Base-by-base conservation (phyloP, 768 basidiomycete species). In the Goffeauzyma gilvescens region DNA sequence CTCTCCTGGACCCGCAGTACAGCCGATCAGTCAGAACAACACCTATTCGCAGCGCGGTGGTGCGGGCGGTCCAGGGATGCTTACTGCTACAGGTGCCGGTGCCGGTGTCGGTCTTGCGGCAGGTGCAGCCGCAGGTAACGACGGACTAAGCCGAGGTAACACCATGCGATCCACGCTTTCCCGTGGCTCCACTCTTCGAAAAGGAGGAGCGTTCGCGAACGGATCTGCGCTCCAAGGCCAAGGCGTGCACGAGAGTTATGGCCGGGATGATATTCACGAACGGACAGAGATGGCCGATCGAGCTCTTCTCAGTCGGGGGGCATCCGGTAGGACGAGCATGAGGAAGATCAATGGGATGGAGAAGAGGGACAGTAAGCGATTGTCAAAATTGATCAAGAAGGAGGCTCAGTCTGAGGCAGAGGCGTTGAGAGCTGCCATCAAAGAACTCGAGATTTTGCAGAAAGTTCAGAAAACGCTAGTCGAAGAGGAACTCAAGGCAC, bases 331-430 rank as follows among this genome's bases (percentile, higher is more conserved):
- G 23, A 42, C 42, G n/a, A 32, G 30, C 25, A 39, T 43, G 41
- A 33, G 42, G 13, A 49, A 38, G 42, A 49, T 49, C 28, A 44
- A 32, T n/a, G 32, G 38, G 37, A 38, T 23, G 27, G 47, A 49
- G 23, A 35, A 35, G 46, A 48, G 36, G 30, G 73, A 79, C 35
- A 70, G 71, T 6, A 75, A 72, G 52, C 68, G 66, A 28, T 64
- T 83, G 26, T 72, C 75, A 6, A 82, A 74, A 55, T 71, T 85
- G 26, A 73, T 84, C 53, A 75, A 72, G 60, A 62, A 68, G 1
- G 82, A 82, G 60, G 77, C 70, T 1, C 75, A 75, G 54, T 67
- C 72, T 1, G 80, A 83, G 61, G 75, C 75, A 56, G 66, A 71
- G 46, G 70, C 78, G 0, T 61, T 86, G 17, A 62, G 66, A 17